These are phyloP conservation scores for Schoenoplectus tabernaemontani DNA, from an alignment of 202 grass and related monocot species.

Conservation along the genomic window DNA sequence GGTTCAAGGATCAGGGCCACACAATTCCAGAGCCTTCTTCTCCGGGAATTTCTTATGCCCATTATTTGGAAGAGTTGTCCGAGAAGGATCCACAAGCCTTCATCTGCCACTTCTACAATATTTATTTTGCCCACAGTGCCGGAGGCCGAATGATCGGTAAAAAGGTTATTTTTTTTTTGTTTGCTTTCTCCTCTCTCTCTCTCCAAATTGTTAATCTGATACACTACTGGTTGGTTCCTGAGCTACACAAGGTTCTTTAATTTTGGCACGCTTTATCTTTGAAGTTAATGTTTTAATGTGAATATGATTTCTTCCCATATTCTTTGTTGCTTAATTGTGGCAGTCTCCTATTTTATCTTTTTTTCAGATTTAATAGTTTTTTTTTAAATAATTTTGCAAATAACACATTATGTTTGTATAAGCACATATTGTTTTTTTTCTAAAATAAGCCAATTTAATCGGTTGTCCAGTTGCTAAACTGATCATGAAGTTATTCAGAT, in stretches of 20 bases:
- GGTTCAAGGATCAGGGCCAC: constrained; percentile 41
- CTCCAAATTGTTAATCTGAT: not conserved
- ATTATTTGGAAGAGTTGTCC: constrained; percentile 32
- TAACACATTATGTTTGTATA: not conserved
- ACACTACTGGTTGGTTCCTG: not conserved
- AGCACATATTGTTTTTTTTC: not conserved
- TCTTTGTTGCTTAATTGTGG: too few relatives aligned
- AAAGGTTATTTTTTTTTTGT: constrained; percentile 28
- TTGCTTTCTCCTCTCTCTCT: not conserved
- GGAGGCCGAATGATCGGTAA: constrained; percentile 52
- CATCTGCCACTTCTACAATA: constrained; percentile 47
- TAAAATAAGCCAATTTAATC: not conserved
- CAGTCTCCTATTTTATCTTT: not conserved
- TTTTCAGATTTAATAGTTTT: not conserved
- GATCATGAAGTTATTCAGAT: not conserved
- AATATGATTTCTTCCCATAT: not conserved
- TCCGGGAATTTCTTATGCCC: constrained; percentile 31
- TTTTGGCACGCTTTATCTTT: not conserved
- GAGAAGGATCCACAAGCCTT: constrained; percentile 41
- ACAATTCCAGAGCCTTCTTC: constrained; percentile 36
- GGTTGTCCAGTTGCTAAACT: not conserved
- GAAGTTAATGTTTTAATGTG: not conserved
- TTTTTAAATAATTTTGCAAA: not conserved
- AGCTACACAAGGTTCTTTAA: not conserved
- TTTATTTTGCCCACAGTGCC: constrained; percentile 42